A percentile compares a stretch with the other conserved stretches of the same genome.
Conservation (phyloP, 257 asterid genomes). For the Plantago ovata region DNA sequence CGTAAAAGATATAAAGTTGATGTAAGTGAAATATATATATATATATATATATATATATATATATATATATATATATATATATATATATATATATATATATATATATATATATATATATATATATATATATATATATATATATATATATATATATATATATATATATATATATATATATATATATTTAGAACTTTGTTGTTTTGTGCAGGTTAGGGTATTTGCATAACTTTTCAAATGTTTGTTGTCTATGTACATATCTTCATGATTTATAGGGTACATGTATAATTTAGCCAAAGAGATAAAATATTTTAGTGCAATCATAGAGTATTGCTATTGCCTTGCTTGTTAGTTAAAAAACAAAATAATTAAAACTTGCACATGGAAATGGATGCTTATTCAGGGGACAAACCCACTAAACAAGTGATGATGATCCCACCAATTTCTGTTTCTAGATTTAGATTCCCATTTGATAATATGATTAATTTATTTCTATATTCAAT, state of each 20-base stretch:
- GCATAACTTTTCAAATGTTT: conserved; percentile 5
- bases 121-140: no score
- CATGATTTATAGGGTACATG: neutral
- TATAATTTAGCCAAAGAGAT: conserved; percentile 4
- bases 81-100: no score
- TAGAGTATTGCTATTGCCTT: conserved; percentile 11
- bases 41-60: no score
- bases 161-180: no score
- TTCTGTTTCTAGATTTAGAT: conserved; percentile 20
- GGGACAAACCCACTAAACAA: conserved; percentile 34
- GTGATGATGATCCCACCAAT: conserved; percentile 31
- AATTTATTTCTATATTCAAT: neutral
- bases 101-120: no score
- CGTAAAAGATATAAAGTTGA: no score
- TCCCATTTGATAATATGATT: conserved; percentile 13
- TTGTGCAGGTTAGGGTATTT: conserved; percentile 10
- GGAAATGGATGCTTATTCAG: conserved; percentile 36
- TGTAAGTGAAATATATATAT: no score
- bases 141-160: no score
- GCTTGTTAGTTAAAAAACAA: conserved; percentile 18
- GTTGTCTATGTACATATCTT: neutral
- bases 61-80: no score
- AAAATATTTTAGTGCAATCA: conserved; percentile 8
- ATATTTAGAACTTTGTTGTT: no score
- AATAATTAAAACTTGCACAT: conserved; percentile 35